Base-by-base conservation (phyloP, 2,329 filamentous ascomycete genomes). In the Ascosphaera apis region DNA sequence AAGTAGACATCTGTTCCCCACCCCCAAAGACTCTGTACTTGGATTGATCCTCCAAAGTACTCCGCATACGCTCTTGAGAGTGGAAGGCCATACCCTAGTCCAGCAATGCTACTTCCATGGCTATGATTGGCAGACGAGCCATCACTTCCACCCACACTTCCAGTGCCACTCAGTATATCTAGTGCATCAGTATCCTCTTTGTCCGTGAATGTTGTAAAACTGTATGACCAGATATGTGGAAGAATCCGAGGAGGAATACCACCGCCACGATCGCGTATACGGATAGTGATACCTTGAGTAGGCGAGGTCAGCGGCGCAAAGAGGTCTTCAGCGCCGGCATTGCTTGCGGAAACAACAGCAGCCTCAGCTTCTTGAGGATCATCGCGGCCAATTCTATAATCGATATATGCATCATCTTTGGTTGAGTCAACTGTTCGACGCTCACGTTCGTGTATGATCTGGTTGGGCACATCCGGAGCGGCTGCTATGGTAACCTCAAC, bases 21-120 rank as follows among this genome's bases (percentile, higher is more conserved):
- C 3, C 88, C 86, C 61, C 82, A 88, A 33, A 95, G 57, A 52
- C 82, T 93, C 63, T 98, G 86, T n/a, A 98, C 75, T 3, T 75
- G 75, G 39, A 98, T 88, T 2, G 84, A 84, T 1, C 88, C 88
- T 2, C 88, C 88, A 61, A 98, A 98, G 48, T 95, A 98, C 60
- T 98, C 86, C 1, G 88, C 88, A 50, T 98, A 98, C 0, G 88
- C 86, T 41, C 88, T 67, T 36, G 83, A 83, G 15, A 98, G 57
- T 1, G 88, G 88, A 42, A 98, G 53, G 0, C 88, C 88, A 52
- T 98, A 98, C 1, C 88, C 88, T 34, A 98, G 56, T 0, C 88
- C 88, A 0, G 88, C 88, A 40, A 98, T 91, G 32, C 79, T 86
- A 50, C 77, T 84, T 1, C 70, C 67, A 36, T 80, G 78, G 0